A percentile compares a stretch with the other conserved stretches of the same genome.
Evolutionary conservation across 495 filamentous ascomycete genomes (phyloP).

Genomic region (Lasiosphaeris hirsuta): DNA sequence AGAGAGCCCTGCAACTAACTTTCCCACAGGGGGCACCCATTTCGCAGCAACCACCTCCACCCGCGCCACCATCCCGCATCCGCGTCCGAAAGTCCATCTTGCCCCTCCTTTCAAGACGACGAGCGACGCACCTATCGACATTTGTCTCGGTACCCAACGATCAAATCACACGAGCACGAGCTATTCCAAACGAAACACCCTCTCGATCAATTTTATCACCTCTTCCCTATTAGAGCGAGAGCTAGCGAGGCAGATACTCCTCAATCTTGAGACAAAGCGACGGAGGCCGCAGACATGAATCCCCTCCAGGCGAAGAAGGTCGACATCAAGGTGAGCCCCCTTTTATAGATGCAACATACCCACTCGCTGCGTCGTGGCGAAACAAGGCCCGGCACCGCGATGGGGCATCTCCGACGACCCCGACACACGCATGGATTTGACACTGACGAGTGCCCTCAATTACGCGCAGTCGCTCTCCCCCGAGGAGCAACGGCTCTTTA

Average conservation of each 20-base stretch:
- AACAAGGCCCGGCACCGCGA: background rate
- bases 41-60: background rate
- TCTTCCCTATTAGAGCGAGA: background rate
- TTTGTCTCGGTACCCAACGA: background rate
- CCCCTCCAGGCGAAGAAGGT: conserved; percentile 96
- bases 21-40: background rate
- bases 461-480: conserved; percentile 69
- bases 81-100: background rate
- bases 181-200: background rate
- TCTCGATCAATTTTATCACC: background rate
- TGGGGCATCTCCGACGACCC: background rate
- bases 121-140: background rate
- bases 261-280: background rate
- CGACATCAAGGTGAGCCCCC: conserved; percentile 77
- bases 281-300: conserved; percentile 62
- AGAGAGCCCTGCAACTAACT: background rate
- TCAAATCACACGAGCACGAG: background rate
- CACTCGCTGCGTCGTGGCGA: background rate
- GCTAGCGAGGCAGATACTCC: background rate
- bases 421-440: background rate
- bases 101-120: conserved; percentile 1
- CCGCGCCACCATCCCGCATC: background rate
- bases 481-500: conserved; percentile 93
- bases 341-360: background rate
- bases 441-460: conserved; percentile 5